Percentiles rank a stretch among this genome's conserved stretches.
Evolutionary conservation across 2,329 filamentous ascomycete genomes (phyloP).

Genomic region (Trichoderma aggressivum): DNA sequence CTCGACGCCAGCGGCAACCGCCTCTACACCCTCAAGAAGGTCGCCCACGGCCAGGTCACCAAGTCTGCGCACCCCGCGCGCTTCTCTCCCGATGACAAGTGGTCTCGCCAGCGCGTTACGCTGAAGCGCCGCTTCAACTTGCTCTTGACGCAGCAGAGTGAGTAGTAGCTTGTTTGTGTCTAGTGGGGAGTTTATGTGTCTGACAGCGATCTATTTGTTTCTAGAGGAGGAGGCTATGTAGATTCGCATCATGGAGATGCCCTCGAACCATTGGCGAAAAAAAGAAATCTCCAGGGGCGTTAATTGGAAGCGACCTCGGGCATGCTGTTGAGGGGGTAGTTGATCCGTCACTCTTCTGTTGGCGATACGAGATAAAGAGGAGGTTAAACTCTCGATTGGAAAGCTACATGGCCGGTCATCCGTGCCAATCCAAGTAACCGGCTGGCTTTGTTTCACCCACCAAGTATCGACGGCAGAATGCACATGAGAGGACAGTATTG

Average conservation of each 20-base stretch:
- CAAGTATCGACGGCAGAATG: not conserved
- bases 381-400: not conserved
- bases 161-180: constrained; percentile 26
- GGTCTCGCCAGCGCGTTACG: constrained; percentile 91
- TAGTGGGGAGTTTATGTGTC: not conserved
- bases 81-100: constrained; percentile 98
- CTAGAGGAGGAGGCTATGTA: constrained; percentile 18
- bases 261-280: not conserved
- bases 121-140: constrained; percentile 91
- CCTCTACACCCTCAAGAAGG: constrained; percentile 93
- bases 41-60: constrained; percentile 77
- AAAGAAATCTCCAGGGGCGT: not conserved
- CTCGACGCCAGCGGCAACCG: constrained; percentile 79
- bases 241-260: not conserved
- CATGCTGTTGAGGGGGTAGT: too few species aligned
- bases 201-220: not conserved
- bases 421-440: not conserved
- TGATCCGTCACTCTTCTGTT: not conserved
- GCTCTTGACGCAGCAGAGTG: constrained; percentile 74
- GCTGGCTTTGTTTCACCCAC: not conserved
- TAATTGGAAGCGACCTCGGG: not conserved
- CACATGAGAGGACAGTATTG: not conserved
- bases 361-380: not conserved
- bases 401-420: not conserved
- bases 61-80: constrained; percentile 94